Evolutionary conservation across 2,329 filamentous ascomycete genomes (phyloP).

Genomic region (Colletotrichum cuscutae): DNA sequence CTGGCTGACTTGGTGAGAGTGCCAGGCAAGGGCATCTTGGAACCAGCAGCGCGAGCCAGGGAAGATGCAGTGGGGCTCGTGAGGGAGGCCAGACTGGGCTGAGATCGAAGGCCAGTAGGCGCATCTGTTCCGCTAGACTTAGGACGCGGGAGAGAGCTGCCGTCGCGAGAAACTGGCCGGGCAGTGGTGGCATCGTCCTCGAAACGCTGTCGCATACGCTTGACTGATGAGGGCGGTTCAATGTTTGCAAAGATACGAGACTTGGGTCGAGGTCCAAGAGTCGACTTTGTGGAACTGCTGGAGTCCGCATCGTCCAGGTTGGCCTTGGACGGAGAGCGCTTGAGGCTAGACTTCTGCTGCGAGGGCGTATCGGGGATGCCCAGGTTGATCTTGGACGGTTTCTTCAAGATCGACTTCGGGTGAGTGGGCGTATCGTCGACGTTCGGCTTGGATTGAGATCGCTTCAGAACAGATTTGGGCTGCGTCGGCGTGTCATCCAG

Average conservation of each 20-base stretch:
- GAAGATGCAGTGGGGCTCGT: conserved; percentile 85
- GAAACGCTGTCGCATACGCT: conserved; percentile 76
- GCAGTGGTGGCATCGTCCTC: conserved; percentile 76
- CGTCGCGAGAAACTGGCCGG: conserved; percentile 67
- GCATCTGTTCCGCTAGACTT: conserved; percentile 55
- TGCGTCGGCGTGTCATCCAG: conserved; percentile 43
- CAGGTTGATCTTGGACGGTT: conserved; percentile 68
- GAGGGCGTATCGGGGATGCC: conserved; percentile 56
- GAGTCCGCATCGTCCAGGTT: conserved; percentile 71
- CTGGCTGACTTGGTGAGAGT: conserved; percentile 45
- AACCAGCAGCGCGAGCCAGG: conserved; percentile 67
- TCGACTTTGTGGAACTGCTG: conserved; percentile 45
- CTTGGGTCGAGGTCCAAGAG: conserved; percentile 8
- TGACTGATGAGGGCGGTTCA: conserved; percentile 59
- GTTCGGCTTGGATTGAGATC: conserved; percentile 47
- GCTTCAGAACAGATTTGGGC: conserved; percentile 56
- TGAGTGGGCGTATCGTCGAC: conserved; percentile 37
- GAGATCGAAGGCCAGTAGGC: conserved; percentile 50
- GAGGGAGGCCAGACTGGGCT: conserved; percentile 65
- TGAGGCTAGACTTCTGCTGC: conserved; percentile 52
- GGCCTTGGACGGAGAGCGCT: conserved; percentile 63
- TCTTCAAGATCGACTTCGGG: conserved; percentile 56
- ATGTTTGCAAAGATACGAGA: conserved; percentile 38
- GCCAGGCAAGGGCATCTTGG: conserved; percentile 62
- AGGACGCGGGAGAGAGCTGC: conserved; percentile 59